These are phyloP conservation scores for Paramecium caudatum DNA, from an alignment of 73 alveolate species.

Conservation along the genomic window DNA sequence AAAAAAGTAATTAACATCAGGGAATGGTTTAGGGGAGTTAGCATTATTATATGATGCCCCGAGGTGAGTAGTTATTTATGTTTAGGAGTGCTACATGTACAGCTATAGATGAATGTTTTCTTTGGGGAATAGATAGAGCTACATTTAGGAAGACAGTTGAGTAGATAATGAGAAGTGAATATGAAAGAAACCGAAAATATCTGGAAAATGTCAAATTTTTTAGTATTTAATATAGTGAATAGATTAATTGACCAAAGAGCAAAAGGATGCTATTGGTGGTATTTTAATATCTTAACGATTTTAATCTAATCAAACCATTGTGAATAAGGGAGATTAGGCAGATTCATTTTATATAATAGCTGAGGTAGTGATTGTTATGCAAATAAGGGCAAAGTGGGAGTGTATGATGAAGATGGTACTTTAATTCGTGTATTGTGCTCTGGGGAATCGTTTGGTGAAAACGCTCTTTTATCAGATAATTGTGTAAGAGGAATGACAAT, in stretches of 20 bases:
- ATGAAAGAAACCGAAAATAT: constrained; percentile 43
- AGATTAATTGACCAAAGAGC: constrained; percentile 69
- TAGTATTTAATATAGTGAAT: not conserved
- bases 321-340: constrained; percentile 71
- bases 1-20: constrained; percentile 73
- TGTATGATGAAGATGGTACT: constrained; percentile 64
- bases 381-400: constrained; percentile 72
- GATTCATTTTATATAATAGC: constrained; percentile 65
- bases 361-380: constrained; percentile 46
- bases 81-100: constrained; percentile 79
- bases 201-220: constrained; percentile 49
- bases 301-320: constrained; percentile 63
- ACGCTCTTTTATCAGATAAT: constrained; percentile 55
- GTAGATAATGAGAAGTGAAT: constrained; percentile 69
- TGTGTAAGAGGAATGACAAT: constrained; percentile 70
- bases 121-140: constrained; percentile 89
- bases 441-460: constrained; percentile 74
- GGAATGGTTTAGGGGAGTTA: constrained; percentile 89
- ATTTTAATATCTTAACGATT: constrained; percentile 67
- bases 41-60: constrained; percentile 87
- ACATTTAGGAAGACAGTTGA: constrained; percentile 83
- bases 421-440: constrained; percentile 51
- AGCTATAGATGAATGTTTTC: constrained; percentile 79
- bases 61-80: constrained; percentile 49
- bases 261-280: constrained; percentile 71